Evolutionary conservation across 257 asterid genomes (phyloP).

Genomic region (Solanum ahanhuiri): DNA sequence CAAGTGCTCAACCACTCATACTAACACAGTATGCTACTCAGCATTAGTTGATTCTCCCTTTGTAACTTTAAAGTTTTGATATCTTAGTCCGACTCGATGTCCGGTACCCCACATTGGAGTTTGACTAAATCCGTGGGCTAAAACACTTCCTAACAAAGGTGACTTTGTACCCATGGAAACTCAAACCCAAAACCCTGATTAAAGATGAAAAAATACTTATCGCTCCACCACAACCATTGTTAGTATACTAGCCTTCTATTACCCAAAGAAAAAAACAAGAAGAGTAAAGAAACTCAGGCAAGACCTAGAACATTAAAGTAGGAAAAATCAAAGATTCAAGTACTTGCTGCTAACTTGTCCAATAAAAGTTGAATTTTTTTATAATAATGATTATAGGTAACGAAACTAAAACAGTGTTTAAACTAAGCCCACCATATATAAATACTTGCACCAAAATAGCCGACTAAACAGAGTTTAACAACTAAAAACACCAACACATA

Average conservation of each 20-base stretch:
- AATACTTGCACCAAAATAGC: neutral
- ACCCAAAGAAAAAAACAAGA: neutral
- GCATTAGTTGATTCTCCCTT: too few relatives aligned
- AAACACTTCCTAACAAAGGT: too few relatives aligned
- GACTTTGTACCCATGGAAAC: too few relatives aligned
- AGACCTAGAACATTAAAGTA: neutral
- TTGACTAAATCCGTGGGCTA: too few relatives aligned
- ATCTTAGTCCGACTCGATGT: too few relatives aligned
- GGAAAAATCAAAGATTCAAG: neutral
- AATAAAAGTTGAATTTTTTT: neutral
- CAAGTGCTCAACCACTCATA: neutral
- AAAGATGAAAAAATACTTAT: too few relatives aligned
- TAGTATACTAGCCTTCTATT: too few relatives aligned
- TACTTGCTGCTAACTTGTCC: neutral
- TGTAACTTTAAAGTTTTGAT: too few relatives aligned
- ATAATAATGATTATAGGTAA: neutral
- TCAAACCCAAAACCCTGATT: too few relatives aligned
- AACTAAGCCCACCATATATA: neutral
- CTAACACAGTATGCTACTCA: too few relatives aligned
- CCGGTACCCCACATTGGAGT: too few relatives aligned
- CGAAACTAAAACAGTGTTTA: neutral
- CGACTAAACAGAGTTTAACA: neutral
- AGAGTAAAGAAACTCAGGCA: neutral
- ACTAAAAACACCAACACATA: neutral
- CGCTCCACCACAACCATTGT: neutral